phyloP scores from a whole-genome alignment of 2,329 filamentous ascomycete species.

The Anisogramma anomala region DNA sequence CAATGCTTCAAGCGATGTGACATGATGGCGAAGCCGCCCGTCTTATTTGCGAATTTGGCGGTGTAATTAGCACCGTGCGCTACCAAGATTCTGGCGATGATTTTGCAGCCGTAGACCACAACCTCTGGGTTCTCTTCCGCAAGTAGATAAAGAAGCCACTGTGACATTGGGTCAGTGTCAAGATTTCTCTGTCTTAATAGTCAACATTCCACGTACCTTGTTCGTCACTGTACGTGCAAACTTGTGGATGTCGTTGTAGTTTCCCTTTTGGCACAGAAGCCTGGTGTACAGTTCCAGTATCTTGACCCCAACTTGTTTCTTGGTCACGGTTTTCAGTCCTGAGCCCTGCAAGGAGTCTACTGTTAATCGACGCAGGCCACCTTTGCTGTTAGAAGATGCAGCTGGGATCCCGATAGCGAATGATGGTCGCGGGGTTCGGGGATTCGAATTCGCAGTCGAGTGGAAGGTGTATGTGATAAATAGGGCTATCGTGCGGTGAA shows the following conservation, averaged over 20 bases:
- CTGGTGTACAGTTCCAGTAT: constrained; percentile 68
- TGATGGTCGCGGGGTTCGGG: constrained; percentile 39
- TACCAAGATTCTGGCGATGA: constrained; percentile 74
- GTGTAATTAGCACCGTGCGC: constrained; percentile 72
- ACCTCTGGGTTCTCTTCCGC: constrained; percentile 78
- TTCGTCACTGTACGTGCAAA: constrained; percentile 94
- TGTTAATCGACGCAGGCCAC: constrained; percentile 26
- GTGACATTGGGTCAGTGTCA: constrained; percentile 4
- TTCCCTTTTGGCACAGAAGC: constrained; percentile 64
- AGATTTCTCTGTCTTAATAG: neutral
- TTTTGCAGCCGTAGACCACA: constrained; percentile 68
- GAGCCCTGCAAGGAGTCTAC: constrained; percentile 18
- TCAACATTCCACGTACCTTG: constrained; percentile 47
- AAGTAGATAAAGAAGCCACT: constrained; percentile 88
- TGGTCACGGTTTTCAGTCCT: constrained; percentile 34
- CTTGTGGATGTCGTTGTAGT: constrained; percentile 59
- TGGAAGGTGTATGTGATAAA: constrained; percentile 92
- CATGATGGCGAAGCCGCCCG: constrained; percentile 79
- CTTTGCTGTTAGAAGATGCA: constrained; percentile 28
- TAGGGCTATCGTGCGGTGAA: constrained; percentile 74
- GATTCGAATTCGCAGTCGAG: constrained; percentile 33
- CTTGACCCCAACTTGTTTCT: constrained; percentile 60
- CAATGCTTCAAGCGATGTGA: constrained; percentile 69
- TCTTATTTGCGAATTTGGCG: constrained; percentile 71
- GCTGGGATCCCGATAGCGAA: constrained; percentile 20